Conservation (phyloP, 2,329 filamentous ascomycete species). For the Fonsecaea multimorphosa region DNA sequence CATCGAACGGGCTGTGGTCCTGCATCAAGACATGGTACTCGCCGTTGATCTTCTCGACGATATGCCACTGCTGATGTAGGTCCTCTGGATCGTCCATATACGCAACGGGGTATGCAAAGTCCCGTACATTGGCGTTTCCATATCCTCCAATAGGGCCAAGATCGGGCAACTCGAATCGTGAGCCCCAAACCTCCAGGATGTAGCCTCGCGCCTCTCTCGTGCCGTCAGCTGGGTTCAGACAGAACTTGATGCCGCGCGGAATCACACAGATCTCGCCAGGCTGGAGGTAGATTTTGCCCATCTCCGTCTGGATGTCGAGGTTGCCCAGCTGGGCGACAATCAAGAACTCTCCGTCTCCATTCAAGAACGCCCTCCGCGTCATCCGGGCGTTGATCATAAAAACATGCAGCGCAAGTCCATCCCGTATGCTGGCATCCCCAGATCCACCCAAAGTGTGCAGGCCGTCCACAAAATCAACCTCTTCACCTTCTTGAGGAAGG, state of each 20-base stretch:
- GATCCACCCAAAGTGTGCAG: slow-evolving; percentile 62
- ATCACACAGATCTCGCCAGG: slow-evolving; percentile 71
- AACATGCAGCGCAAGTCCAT: slow-evolving; percentile 62
- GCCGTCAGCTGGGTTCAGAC: slow-evolving; percentile 61
- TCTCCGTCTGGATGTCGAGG: slow-evolving; percentile 71
- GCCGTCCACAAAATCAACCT: slow-evolving; percentile 63
- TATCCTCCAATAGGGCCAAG: slow-evolving; percentile 70
- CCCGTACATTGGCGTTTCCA: slow-evolving; percentile 67
- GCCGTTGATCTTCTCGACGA: slow-evolving; percentile 68
- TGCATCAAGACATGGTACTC: slow-evolving; percentile 66
- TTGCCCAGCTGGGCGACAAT: slow-evolving; percentile 69
- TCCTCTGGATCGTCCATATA: slow-evolving; percentile 60
- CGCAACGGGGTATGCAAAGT: slow-evolving; percentile 68
- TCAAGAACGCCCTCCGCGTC: slow-evolving; percentile 63
- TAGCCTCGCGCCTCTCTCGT: slow-evolving; percentile 63
- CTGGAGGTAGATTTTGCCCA: slow-evolving; percentile 67
- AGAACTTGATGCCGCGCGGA: slow-evolving; percentile 67
- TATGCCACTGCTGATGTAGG: slow-evolving; percentile 47
- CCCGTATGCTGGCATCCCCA: slow-evolving; percentile 63
- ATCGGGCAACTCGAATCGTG: slow-evolving; percentile 68
- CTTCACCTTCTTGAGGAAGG: slow-evolving; percentile 8
- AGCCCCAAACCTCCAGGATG: slow-evolving; percentile 69
- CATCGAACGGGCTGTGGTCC: slow-evolving; percentile 70
- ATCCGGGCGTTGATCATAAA: slow-evolving; percentile 63
- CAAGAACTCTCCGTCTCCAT: slow-evolving; percentile 69